A percentile compares a stretch with the other conserved stretches of the same genome.
Evolutionary conservation across 352 stramenopile species (phyloP).

Genomic region (Phytophthora hibernalis): DNA sequence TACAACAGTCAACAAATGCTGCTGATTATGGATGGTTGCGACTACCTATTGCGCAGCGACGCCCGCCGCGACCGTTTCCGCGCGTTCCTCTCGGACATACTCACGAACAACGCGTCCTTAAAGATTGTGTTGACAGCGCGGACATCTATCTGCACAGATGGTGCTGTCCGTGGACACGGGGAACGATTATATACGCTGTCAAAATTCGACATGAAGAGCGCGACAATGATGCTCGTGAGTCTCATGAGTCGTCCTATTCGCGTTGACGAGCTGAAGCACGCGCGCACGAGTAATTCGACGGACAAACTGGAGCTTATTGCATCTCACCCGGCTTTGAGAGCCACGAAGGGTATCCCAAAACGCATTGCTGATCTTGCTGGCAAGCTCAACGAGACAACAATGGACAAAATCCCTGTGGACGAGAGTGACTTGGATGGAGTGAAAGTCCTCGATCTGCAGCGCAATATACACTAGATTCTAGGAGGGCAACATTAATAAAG

Average conservation of each 20-base stretch:
- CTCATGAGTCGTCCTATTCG: constrained; percentile 78
- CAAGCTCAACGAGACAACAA: constrained; percentile 67
- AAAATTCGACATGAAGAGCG: constrained; percentile 73
- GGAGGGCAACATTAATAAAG: constrained; percentile 33
- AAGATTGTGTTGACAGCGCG: constrained; percentile 78
- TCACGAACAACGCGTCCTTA: constrained; percentile 75
- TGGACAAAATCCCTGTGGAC: constrained; percentile 70
- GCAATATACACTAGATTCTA: constrained; percentile 10
- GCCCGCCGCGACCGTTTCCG: constrained; percentile 67
- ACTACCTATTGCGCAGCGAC: constrained; percentile 64
- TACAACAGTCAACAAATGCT: constrained; percentile 67
- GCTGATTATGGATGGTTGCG: constrained; percentile 76
- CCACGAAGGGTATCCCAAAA: constrained; percentile 70
- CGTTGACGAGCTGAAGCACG: constrained; percentile 67
- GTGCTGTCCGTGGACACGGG: constrained; percentile 69
- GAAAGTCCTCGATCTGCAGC: constrained; percentile 6
- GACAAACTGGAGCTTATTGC: constrained; percentile 81
- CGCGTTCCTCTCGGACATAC: constrained; percentile 66
- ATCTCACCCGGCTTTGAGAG: constrained; percentile 69
- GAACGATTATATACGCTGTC: constrained; percentile 74
- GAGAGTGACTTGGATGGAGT: constrained; percentile 45
- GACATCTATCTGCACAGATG: constrained; percentile 69
- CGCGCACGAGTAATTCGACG: constrained; percentile 35
- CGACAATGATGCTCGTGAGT: constrained; percentile 79
- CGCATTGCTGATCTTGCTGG: constrained; percentile 76